Base-by-base conservation (phyloP, 2,329 filamentous ascomycete species). In the Fusarium vanettenii region DNA sequence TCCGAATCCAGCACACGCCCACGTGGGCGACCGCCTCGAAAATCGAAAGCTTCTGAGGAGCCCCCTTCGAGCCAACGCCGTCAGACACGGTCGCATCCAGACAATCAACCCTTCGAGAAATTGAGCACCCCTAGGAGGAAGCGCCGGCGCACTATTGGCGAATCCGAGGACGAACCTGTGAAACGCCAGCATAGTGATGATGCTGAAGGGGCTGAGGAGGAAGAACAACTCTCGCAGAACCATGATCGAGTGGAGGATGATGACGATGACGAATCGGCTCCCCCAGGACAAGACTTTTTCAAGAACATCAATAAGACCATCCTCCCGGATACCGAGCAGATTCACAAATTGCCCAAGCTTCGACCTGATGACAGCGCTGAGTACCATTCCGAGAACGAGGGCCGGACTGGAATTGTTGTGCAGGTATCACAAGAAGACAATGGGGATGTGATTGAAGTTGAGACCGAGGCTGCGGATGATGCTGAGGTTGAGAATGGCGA, bases 251-350 rank as follows among this genome's bases (percentile, higher is more conserved):
- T 43, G 22, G 60, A 64, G n/a, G 41, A 59, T 9, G 41, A 9
- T 14, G 60, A 71, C n/a, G 66, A 75, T 6, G 72, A 77, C 13
- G 66, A 73, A 6, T 35, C 61, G 11, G 29, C 59, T 8, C 68
- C 65, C 4, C 45, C 55, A 16, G 27, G 55, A 1, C 61, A 55
- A 3, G 57, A 59, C 9, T 71, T 79, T 25, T 64, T 63, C 9
- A 35, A 71, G 14, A 56, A 33, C 1, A 71, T 79, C 57, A 79
- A 79, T 22, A 50, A 63, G 22, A 64, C 6, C 27, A 52, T 74
- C 29, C 64, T 60, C 6, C 50, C 33, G 5, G 50, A 57, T 37
- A 22, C 11, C 4, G 64, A 63, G 8, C 57, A 55, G n/a, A 14
- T 39, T 29, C 56, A 64, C 48, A 55, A 57, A n/a, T 39, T 56